phyloP scores from a whole-genome alignment of 2,329 filamentous ascomycete genomes.

The Coniochaeta sp. region DNA sequence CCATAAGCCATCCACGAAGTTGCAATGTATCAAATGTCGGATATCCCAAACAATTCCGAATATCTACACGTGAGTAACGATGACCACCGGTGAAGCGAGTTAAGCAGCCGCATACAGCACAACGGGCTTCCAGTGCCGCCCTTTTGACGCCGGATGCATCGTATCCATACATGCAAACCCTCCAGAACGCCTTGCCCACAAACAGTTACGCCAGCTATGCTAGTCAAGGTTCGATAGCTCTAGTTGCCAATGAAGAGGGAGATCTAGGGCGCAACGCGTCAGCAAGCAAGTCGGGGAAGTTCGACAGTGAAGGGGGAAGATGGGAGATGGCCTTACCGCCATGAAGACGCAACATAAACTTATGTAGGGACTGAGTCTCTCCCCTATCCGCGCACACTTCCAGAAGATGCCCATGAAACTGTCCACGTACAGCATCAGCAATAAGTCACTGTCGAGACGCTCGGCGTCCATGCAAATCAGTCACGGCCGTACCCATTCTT shows the following conservation, averaged over 20 bases:
- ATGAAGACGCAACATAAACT: constrained; percentile 89
- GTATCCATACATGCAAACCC: neutral
- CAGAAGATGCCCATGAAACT: constrained; percentile 84
- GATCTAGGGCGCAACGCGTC: constrained; percentile 2
- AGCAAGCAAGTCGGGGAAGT: neutral
- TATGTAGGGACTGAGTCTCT: constrained; percentile 90
- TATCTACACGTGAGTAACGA: neutral
- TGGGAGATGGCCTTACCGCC: constrained; percentile 60
- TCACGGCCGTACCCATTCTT: constrained; percentile 63
- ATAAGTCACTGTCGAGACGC: neutral
- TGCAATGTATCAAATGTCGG: neutral
- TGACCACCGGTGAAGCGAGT: neutral
- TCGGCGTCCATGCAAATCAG: neutral
- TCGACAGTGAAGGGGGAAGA: no score
- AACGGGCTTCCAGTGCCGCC: neutral
- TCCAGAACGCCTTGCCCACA: neutral
- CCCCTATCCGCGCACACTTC: constrained; percentile 90
- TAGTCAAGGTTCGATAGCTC: neutral
- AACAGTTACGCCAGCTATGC: neutral
- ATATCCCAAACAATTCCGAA: neutral
- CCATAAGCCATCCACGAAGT: neutral
- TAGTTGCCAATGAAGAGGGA: constrained; percentile 10
- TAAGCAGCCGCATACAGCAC: neutral
- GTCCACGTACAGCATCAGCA: constrained; percentile 3
- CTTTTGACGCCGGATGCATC: neutral